phyloP scores from a whole-genome alignment of 2,329 filamentous ascomycete genomes.

The Penicillium sp. region DNA sequence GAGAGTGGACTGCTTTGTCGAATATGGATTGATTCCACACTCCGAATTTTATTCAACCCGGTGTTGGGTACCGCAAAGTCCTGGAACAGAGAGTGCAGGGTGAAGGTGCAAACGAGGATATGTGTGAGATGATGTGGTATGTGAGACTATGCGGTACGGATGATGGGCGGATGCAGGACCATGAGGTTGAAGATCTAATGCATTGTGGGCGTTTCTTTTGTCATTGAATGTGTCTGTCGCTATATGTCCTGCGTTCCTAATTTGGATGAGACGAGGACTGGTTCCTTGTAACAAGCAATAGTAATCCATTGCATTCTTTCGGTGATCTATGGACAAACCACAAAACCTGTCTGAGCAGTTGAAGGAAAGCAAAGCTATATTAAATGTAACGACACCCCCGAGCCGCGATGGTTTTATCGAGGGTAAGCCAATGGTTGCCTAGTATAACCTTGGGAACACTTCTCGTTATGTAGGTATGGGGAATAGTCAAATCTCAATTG shows the following conservation, averaged over 20 bases:
- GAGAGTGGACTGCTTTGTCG: not conserved
- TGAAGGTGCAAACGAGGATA: not conserved
- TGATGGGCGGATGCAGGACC: not conserved
- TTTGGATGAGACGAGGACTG: not conserved
- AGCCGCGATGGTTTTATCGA: no score
- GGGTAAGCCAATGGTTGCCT: no score
- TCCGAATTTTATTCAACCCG: not conserved
- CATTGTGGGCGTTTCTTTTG: conserved; percentile 1
- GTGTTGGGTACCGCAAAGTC: not conserved
- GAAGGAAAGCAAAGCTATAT: no score
- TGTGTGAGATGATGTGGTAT: not conserved
- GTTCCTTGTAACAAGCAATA: not conserved
- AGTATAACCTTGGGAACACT: no score
- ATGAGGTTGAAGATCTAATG: not conserved
- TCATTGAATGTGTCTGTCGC: not conserved
- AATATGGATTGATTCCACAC: not conserved
- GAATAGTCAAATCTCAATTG: no score
- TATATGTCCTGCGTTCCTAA: not conserved
- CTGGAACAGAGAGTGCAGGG: not conserved
- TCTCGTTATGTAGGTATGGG: no score
- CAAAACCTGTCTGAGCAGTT: no score
- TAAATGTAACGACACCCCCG: no score
- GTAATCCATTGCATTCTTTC: not conserved
- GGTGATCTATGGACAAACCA: not conserved
- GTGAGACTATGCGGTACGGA: not conserved